Conservation (phyloP, 2,329 filamentous ascomycete genomes). For the Ambrosiella beaveri region DNA sequence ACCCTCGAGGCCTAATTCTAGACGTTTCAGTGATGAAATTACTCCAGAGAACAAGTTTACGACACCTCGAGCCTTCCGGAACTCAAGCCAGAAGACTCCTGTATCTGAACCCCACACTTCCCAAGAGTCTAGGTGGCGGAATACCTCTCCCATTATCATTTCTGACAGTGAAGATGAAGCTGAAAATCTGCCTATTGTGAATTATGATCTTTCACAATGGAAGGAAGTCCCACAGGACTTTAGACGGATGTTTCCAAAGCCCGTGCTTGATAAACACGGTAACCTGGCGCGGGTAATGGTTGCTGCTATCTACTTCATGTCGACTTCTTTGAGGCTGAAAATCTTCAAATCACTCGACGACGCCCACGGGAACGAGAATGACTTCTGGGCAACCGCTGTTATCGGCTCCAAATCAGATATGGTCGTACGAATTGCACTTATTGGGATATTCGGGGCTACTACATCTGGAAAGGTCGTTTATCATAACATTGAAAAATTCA, state of each 20-base stretch:
- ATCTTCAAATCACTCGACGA: background rate
- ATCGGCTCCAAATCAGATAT: background rate
- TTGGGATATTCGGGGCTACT: constrained; percentile 2
- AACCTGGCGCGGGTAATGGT: constrained; percentile 1
- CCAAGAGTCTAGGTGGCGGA: background rate
- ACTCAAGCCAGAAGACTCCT: no score
- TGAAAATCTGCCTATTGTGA: background rate
- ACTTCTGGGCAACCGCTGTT: constrained; percentile 6
- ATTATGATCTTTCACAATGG: constrained; percentile 7
- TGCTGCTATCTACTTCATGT: constrained; percentile 5
- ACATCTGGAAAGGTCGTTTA: background rate
- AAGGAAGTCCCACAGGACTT: constrained; percentile 3
- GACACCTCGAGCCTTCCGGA: no score
- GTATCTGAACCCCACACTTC: background rate
- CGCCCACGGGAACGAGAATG: background rate
- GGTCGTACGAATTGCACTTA: constrained; percentile 2
- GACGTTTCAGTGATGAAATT: no score
- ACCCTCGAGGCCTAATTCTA: background rate
- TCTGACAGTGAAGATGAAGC: constrained; percentile 18
- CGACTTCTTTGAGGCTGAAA: background rate
- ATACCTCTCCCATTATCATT: background rate
- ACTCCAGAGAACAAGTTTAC: no score
- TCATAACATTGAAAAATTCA: background rate
- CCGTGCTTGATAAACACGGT: background rate
- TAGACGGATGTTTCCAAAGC: constrained; percentile 3